A percentile compares a stretch with the other conserved stretches of the same genome.
phyloP scores from a whole-genome alignment of 306 rosid genomes.

The Astragalus glycyphyllos region DNA sequence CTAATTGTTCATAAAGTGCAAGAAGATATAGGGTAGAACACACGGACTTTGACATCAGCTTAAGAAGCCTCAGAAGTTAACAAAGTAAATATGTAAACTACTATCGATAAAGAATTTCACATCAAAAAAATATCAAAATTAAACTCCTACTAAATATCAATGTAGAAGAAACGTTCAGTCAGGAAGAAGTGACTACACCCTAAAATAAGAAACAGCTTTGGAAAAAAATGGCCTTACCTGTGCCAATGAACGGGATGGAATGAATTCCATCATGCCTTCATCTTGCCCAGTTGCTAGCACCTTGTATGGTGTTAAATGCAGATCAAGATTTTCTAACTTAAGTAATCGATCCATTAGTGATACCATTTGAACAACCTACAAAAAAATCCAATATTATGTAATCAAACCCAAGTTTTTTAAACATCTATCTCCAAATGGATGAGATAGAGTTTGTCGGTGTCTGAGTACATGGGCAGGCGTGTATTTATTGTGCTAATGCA shows the following conservation, averaged over 20 bases:
- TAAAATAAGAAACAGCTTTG: slow-evolving; percentile 31
- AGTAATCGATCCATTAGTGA: slow-evolving; percentile 96
- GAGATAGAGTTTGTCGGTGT: background rate
- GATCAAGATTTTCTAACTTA: slow-evolving; percentile 91
- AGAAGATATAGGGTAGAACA: slow-evolving; percentile 17
- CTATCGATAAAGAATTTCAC: background rate
- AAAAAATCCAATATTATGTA: slow-evolving; percentile 43
- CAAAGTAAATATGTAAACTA: slow-evolving; percentile 32
- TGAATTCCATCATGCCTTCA: slow-evolving; percentile 97
- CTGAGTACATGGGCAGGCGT: slow-evolving; percentile 7
- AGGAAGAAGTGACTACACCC: slow-evolving; percentile 34
- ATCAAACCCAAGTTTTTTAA: slow-evolving; percentile 32
- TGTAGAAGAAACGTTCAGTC: slow-evolving; percentile 19
- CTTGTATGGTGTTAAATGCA: slow-evolving; percentile 88
- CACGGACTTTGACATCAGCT: slow-evolving; percentile 24
- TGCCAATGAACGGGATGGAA: slow-evolving; percentile 92
- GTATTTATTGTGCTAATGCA: slow-evolving; percentile 5
- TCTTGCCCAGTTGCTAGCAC: slow-evolving; percentile 99
- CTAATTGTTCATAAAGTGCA: slow-evolving; percentile 16
- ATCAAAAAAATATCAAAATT: background rate
- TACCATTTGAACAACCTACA: slow-evolving; percentile 97
- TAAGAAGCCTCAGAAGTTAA: slow-evolving; percentile 10
- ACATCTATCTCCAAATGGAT: slow-evolving; percentile 26
- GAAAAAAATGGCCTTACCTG: slow-evolving; percentile 53
- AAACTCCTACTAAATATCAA: slow-evolving; percentile 10